Percentiles rank a stretch among this genome's conserved stretches.
These are phyloP conservation scores for Scleroderma bovista DNA, from an alignment of 768 basidiomycete genomes.

Conservation along the genomic window DNA sequence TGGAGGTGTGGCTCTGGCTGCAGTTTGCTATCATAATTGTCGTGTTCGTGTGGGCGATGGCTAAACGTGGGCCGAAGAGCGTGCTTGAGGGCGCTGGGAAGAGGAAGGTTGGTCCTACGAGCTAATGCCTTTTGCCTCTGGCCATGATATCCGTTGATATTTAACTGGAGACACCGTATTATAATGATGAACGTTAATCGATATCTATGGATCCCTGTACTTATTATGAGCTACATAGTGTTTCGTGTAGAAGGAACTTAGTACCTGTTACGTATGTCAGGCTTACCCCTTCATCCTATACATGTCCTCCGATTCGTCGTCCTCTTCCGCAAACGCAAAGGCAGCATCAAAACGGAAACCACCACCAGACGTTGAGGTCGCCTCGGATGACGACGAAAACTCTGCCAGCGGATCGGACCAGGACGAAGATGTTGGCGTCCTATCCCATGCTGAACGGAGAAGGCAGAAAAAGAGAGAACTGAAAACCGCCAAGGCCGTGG, in stretches of 20 bases:
- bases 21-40: constrained; percentile 72
- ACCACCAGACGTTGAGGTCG: constrained; percentile 11
- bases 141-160: not conserved
- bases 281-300: not conserved
- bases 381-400: constrained; percentile 24
- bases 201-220: constrained; percentile 11
- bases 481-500: constrained; percentile 19
- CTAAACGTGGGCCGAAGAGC: constrained; percentile 66
- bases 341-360: constrained; percentile 16
- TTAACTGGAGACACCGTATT: constrained; percentile 4
- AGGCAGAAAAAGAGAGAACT: constrained; percentile 47
- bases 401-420: constrained; percentile 8
- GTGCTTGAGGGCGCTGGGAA: constrained; percentile 47
- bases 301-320: constrained; percentile 20
- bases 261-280: not conserved
- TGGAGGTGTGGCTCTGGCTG: constrained; percentile 82
- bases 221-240: not conserved
- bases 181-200: constrained; percentile 7
- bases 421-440: constrained; percentile 39
- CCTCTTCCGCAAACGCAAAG: constrained; percentile 19
- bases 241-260: too few species aligned
- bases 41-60: constrained; percentile 80
- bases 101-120: constrained; percentile 12
- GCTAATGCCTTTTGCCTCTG: not conserved
- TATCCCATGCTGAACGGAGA: constrained; percentile 74